Base-by-base conservation (phyloP, 75 land plant species). In the Pinus taeda region DNA sequence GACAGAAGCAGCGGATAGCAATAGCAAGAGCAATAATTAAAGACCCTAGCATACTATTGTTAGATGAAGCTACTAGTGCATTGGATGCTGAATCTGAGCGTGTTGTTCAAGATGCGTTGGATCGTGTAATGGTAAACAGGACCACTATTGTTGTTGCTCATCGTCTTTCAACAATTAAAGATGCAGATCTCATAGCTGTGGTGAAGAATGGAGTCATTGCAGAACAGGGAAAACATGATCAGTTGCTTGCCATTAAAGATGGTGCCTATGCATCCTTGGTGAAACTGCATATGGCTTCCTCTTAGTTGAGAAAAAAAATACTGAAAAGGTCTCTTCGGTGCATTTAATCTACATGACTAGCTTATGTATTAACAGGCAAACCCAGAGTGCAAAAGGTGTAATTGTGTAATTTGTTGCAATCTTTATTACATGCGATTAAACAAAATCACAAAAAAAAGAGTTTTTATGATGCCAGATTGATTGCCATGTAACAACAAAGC, bases 61-160 rank as follows among this genome's bases (percentile, higher is more conserved):
- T 85, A 15, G 87, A 85, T 71, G 87, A 85, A 75, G 87, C 87
- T 3, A 85, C 87, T 0, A 82, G 85, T 64, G 87, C 87, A 5
- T 77, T 85, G 59, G 87, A 85, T 49, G 81, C 85, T 15, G 84
- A 85, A 21, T 85, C 87, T 13, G 87, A 85, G 53, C 60, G 78
- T 0, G 26, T 78, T 6, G 81, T 85, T 12, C 87, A 85, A 62
- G 81, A 85, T 12, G 87, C 87, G 3, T 65, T 85, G 45, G 87
- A 85, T 56, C 21, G 64, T 36, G 81, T 85, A 30, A 85, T 82
- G 81, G 74, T 74, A 15, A 60, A 60, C 64, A 75, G 87, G 22
- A 82, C 87, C 12, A 82, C 85, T 15, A 56, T 85, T 1, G 75
- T 83, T 8, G 79, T 83, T 24, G 87, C 87, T 4, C 87, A 85